phyloP scores from a whole-genome alignment of 179 eudicot species.

The Spinacia oleracea region DNA sequence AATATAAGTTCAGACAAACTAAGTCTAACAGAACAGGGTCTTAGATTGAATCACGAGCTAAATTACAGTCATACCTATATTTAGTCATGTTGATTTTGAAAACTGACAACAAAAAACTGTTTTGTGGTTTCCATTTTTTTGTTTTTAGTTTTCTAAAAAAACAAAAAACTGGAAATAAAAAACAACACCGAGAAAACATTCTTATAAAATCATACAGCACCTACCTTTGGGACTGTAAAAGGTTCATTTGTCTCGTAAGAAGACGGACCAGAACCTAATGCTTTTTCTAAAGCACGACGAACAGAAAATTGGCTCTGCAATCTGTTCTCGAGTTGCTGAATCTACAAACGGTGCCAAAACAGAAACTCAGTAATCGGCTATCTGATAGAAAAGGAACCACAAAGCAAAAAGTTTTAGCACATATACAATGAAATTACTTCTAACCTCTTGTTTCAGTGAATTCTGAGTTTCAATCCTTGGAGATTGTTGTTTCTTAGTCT shows the following conservation, averaged over 20 bases:
- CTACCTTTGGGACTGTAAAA: slow-evolving; percentile 65
- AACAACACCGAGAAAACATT: background rate
- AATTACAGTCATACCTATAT: too few relatives aligned
- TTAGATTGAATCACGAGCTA: too few relatives aligned
- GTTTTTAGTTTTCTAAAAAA: too few relatives aligned
- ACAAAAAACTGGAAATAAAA: background rate
- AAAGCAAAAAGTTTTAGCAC: background rate
- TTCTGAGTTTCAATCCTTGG: slow-evolving; percentile 50
- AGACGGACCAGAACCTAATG: slow-evolving; percentile 63
- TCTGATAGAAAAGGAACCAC: background rate
- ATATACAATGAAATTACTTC: slow-evolving; percentile 5
- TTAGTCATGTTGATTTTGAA: too few relatives aligned
- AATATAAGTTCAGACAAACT: too few relatives aligned
- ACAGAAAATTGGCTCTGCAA: slow-evolving; percentile 71
- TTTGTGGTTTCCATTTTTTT: too few relatives aligned
- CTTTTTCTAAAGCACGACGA: slow-evolving; percentile 72
- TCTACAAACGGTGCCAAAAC: slow-evolving; percentile 45
- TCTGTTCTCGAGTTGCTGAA: slow-evolving; percentile 79
- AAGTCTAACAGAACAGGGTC: too few relatives aligned
- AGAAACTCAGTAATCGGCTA: slow-evolving; percentile 9
- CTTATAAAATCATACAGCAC: background rate
- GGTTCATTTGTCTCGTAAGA: slow-evolving; percentile 42
- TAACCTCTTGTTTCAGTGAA: slow-evolving; percentile 83
- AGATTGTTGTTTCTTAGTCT: slow-evolving; percentile 47
- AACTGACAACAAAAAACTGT: too few relatives aligned